These are phyloP conservation scores for Saccharomycodes ludwigii DNA, from an alignment of 805 yeast species.

Conservation along the genomic window DNA sequence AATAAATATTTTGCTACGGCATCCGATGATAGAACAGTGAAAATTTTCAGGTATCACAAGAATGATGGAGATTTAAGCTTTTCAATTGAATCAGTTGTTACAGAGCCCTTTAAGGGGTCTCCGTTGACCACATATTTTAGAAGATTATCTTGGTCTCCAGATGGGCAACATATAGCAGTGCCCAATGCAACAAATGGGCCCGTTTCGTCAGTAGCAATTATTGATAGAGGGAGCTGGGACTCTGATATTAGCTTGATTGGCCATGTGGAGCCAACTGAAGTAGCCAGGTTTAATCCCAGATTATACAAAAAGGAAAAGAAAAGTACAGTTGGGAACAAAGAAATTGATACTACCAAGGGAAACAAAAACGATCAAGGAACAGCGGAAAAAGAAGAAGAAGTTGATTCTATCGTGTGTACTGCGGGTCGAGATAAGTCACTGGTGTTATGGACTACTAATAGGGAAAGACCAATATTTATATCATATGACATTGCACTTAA, in stretches of 20 bases:
- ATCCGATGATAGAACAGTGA: conserved; percentile 86
- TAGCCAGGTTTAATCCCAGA: conserved; percentile 62
- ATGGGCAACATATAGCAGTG: conserved; percentile 75
- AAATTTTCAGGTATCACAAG: conserved; percentile 76
- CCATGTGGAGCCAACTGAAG: conserved; percentile 79
- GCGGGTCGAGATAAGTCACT: conserved; percentile 90
- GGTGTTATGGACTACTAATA: conserved; percentile 77
- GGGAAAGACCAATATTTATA: conserved; percentile 66
- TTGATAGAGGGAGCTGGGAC: conserved; percentile 72
- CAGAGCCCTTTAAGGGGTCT: conserved; percentile 76
- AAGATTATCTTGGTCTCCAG: conserved; percentile 82
- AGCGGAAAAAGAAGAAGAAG: conserved; percentile 24
- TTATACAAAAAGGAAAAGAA: conserved; percentile 30
- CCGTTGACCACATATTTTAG: conserved; percentile 88
- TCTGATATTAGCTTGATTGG: conserved; percentile 65
- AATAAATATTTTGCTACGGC: conserved; percentile 95
- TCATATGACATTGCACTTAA: conserved; percentile 65
- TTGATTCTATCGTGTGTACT: conserved; percentile 74
- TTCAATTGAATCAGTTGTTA: conserved; percentile 70
- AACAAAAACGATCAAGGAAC: conserved; percentile 9
- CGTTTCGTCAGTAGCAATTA: conserved; percentile 58
- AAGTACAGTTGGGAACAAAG: conserved; percentile 7
- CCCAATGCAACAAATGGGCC: conserved; percentile 84
- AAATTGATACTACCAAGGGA: conserved; percentile 5
- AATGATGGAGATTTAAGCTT: conserved; percentile 63